Evolutionary conservation across 176 grass and related monocot genomes (phyloP).

Genomic region (Bothriochloa decipiens): DNA sequence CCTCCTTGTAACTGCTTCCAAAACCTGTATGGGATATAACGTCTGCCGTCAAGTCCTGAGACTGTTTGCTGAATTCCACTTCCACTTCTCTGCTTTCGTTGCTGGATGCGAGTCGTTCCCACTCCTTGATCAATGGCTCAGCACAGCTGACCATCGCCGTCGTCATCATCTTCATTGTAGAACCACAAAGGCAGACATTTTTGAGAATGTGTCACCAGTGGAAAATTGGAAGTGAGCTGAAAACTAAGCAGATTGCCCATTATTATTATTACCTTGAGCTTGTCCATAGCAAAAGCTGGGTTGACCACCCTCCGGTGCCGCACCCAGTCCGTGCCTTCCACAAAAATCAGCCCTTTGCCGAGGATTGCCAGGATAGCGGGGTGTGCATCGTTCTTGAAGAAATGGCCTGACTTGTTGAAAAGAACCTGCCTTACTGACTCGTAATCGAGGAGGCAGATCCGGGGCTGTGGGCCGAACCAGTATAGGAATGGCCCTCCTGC

Average conservation of each 20-base stretch:
- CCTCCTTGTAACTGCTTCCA: constrained; percentile 50
- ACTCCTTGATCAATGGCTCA: constrained; percentile 40
- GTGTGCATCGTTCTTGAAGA: constrained; percentile 31
- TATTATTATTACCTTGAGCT: constrained; percentile 48
- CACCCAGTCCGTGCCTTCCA: constrained; percentile 54
- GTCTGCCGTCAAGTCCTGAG: constrained; percentile 56
- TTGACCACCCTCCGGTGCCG: constrained; percentile 48
- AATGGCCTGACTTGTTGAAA: constrained; percentile 49
- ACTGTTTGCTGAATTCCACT: constrained; percentile 48
- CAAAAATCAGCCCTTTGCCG: constrained; percentile 51
- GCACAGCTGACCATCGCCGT: constrained; percentile 45
- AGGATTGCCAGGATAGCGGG: constrained; percentile 43
- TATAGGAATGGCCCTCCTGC: constrained; percentile 53
- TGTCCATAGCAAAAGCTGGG: constrained; percentile 66
- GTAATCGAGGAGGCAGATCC: constrained; percentile 40
- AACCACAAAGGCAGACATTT: not conserved
- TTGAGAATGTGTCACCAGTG: not conserved
- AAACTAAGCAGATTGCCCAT: not conserved
- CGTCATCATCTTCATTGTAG: constrained; percentile 45
- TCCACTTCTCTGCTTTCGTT: not conserved
- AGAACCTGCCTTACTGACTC: constrained; percentile 60
- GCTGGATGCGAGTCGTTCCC: constrained; percentile 23
- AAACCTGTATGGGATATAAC: constrained; percentile 58
- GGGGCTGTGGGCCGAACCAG: constrained; percentile 46
- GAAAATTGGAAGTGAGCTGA: not conserved